Evolutionary conservation across 2,329 filamentous ascomycete species (phyloP).

Genomic region (Nigrograna mackinnonii): DNA sequence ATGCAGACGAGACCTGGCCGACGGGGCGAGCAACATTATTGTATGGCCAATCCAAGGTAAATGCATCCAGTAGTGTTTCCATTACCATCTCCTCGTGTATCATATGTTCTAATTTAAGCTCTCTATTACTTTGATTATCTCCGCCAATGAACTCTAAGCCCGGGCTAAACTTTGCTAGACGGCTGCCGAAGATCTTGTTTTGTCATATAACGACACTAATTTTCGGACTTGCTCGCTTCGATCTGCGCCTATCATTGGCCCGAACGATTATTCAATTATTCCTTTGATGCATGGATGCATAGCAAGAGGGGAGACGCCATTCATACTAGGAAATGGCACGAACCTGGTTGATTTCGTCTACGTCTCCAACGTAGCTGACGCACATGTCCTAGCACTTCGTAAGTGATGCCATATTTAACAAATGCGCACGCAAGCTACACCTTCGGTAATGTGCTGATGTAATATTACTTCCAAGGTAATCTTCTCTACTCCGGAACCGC

Average conservation of each 20-base stretch:
- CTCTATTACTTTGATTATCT: background rate
- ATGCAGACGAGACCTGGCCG: conserved; percentile 84
- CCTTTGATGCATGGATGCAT: conserved; percentile 75
- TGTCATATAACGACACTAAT: conserved; percentile 69
- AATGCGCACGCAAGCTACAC: no score
- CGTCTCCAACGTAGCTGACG: conserved; percentile 72
- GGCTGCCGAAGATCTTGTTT: conserved; percentile 78
- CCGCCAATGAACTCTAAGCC: no score
- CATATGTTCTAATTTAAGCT: background rate
- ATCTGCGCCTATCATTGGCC: conserved; percentile 87
- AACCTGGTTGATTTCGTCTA: conserved; percentile 76
- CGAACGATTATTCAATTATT: conserved; percentile 79
- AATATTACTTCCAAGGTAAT: no score
- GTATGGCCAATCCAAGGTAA: conserved; percentile 89
- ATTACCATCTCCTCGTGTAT: background rate
- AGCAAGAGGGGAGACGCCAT: conserved; percentile 67
- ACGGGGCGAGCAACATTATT: conserved; percentile 72
- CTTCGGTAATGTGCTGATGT: no score
- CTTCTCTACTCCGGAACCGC: conserved; percentile 66
- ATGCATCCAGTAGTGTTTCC: background rate
- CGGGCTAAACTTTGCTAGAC: conserved; percentile 53
- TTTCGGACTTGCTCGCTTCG: conserved; percentile 82
- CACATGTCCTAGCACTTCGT: conserved; percentile 78
- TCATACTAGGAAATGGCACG: conserved; percentile 77
- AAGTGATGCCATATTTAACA: no score